These are phyloP conservation scores for Polytrichum commune DNA, from an alignment of 225 moss, liverwort and hornwort species.

Conservation along the genomic window DNA sequence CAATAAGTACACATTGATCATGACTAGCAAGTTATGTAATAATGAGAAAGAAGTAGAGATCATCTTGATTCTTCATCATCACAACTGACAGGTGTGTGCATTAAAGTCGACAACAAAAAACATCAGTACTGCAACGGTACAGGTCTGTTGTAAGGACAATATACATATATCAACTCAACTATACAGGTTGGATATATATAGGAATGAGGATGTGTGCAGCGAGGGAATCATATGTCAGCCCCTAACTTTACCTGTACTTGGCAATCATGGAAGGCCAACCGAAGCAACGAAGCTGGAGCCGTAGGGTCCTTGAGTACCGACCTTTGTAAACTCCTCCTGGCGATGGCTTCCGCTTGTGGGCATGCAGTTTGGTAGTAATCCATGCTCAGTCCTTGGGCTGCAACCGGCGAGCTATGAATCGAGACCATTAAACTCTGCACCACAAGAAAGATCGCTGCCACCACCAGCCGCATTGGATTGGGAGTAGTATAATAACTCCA, in stretches of 20 bases:
- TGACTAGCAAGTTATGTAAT: too few species aligned
- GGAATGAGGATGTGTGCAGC: too few species aligned
- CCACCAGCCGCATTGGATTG: too few species aligned
- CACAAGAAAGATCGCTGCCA: too few species aligned
- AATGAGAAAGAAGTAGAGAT: not conserved
- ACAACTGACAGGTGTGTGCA: conserved; percentile 1
- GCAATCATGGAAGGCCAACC: conserved; percentile 64
- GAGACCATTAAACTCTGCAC: not conserved
- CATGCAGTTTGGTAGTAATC: conserved; percentile 41
- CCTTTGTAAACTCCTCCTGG: conserved; percentile 24
- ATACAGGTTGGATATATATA: too few species aligned
- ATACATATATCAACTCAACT: too few species aligned
- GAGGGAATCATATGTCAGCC: not conserved
- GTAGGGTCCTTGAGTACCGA: conserved; percentile 38
- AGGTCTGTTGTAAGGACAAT: too few species aligned
- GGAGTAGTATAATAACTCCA: too few species aligned
- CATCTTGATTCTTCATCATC: not conserved
- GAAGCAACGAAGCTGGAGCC: conserved; percentile 53
- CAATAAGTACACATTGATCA: too few species aligned
- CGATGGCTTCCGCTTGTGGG: conserved; percentile 46
- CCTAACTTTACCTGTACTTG: conserved; percentile 46
- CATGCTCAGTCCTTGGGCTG: conserved; percentile 12
- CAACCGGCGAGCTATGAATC: not conserved
- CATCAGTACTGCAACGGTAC: too few species aligned
- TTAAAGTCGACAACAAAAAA: not conserved